Conservation (phyloP, 2,329 filamentous ascomycete species). For the Epichloe sylvatica region DNA sequence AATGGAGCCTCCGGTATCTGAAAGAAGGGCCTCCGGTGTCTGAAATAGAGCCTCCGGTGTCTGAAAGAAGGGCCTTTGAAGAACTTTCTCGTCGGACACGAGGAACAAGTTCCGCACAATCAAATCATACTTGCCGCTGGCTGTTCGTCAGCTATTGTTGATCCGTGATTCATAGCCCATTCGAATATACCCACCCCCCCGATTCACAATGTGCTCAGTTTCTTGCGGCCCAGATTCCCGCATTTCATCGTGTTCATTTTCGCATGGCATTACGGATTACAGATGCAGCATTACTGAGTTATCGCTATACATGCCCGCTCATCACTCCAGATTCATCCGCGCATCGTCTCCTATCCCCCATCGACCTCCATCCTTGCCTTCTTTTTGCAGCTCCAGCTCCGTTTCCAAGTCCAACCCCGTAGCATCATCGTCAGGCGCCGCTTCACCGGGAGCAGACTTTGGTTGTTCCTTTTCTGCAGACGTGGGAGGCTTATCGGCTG, state of each 20-base stretch:
- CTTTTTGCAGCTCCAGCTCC: constrained; percentile 38
- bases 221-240: not conserved
- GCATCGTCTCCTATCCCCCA: constrained; percentile 78
- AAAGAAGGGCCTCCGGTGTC: no score
- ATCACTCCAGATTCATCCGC: constrained; percentile 64
- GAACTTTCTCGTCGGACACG: no score
- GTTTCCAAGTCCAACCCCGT: constrained; percentile 29
- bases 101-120: no score
- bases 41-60: no score
- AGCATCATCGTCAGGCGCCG: constrained; percentile 28
- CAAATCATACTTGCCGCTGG: not conserved
- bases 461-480: constrained; percentile 21
- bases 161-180: not conserved
- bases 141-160: not conserved
- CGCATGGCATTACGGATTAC: not conserved
- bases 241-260: not conserved
- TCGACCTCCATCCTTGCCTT: constrained; percentile 40
- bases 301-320: not conserved
- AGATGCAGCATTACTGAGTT: not conserved
- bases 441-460: constrained; percentile 31
- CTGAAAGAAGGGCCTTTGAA: no score
- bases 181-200: no score
- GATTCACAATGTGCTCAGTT: not conserved
- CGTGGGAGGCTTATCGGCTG: constrained; percentile 21
- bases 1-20: no score